Conservation (phyloP, 2,329 filamentous ascomycete species). For the Neoscytalidium dimidiatum region DNA sequence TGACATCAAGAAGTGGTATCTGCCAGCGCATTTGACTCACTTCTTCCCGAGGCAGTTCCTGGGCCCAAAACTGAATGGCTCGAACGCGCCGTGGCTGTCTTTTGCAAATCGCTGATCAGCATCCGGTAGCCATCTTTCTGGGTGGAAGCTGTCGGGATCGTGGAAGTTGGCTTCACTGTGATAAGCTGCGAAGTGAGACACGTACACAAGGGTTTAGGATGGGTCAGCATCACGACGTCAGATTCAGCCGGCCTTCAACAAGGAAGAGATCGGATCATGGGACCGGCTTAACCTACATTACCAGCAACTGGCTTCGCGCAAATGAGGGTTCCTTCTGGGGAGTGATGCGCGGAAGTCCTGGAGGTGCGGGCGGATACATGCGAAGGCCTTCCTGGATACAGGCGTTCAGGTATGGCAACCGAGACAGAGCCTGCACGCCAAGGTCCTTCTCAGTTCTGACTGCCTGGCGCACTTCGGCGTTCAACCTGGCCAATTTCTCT, state of each 20-base stretch:
- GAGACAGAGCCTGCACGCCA: constrained; percentile 30
- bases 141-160: constrained; percentile 38
- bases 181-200: constrained; percentile 20
- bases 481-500: constrained; percentile 28
- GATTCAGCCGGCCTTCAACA: neutral
- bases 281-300: constrained; percentile 24
- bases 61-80: constrained; percentile 48
- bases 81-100: constrained; percentile 37
- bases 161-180: constrained; percentile 33
- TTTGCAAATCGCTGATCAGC: constrained; percentile 26
- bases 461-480: constrained; percentile 30
- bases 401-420: constrained; percentile 41
- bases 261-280: neutral
- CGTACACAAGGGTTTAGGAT: constrained; percentile 20
- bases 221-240: neutral
- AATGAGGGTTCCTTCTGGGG: constrained; percentile 40
- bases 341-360: constrained; percentile 34
- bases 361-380: constrained; percentile 42
- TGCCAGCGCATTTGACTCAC: constrained; percentile 22
- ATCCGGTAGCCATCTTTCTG: constrained; percentile 44
- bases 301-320: constrained; percentile 39
- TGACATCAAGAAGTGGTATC: neutral
- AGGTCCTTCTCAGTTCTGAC: constrained; percentile 35
- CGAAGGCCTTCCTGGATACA: constrained; percentile 45
- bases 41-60: constrained; percentile 42